Base-by-base conservation (phyloP, 352 stramenopile genomes). In the Globisporangium splendens region DNA sequence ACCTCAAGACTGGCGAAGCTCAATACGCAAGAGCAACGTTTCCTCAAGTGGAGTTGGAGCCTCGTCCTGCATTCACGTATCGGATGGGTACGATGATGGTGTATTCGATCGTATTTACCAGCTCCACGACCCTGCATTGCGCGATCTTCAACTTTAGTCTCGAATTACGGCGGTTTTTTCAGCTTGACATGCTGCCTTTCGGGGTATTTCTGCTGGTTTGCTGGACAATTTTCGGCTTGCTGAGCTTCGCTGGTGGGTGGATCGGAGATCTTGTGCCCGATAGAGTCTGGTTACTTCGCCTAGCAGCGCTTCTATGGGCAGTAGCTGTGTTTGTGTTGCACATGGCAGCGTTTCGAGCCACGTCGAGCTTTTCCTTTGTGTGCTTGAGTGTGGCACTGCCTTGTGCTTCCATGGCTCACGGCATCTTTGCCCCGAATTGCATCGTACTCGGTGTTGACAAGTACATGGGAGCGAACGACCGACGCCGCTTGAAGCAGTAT, bases 71-170 rank as follows among this genome's bases (percentile, higher is more conserved):
- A 21, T 46, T 58, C 46, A 28, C 33, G 42, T 79, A 74, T 47
- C 54, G 59, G 48, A 75, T 78, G 50, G 66, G 31, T 39, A 54
- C 62, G 20, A 44, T 47, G 0, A 63, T 79, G 65, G 68, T 77
- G 5, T 79, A 86, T 46, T 48, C 63, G 18, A 48, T 83, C n/a
- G 48, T 86, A 28, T 88, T 89, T 50, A 56, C 70, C 20, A 91
- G 75, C 59, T 77, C 75, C 0, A 70, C 76, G 48, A 71, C 75
- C 47, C 53, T 89, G 11, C 81, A 91, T 51, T 89, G 73, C 42
- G 73, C 73, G 33, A 68, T 87, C 39, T 87, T 89, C 63, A 86
- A 83, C 55, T 80, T 88, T 42, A 83, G 70, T 53, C 59, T 69
- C 17, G 74, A 75, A 15, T 18, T 91, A 13, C 74, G 77, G 3